Percentiles rank a stretch among this genome's conserved stretches.
Conservation (phyloP, 2,329 filamentous ascomycete species). For the Calonectria pauciramosa region DNA sequence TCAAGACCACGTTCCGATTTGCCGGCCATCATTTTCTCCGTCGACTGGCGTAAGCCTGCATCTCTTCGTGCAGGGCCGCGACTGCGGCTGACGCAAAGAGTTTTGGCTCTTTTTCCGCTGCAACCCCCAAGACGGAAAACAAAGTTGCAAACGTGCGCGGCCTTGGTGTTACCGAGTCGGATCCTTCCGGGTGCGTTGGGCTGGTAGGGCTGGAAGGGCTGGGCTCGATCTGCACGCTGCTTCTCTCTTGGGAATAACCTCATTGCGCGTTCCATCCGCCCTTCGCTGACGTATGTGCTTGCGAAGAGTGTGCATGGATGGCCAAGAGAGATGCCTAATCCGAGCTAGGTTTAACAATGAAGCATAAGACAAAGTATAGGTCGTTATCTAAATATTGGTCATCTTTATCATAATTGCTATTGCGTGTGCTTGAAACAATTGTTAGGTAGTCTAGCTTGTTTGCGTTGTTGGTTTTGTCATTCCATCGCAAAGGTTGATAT, state of each 20-base stretch:
- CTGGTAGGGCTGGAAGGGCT: slow-evolving; percentile 1
- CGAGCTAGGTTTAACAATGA: background rate
- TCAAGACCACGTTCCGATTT: background rate
- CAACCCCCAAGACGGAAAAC: background rate
- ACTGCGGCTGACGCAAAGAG: slow-evolving; percentile 1
- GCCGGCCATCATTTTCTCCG: background rate
- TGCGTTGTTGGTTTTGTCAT: too few relatives aligned
- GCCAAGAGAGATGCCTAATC: background rate
- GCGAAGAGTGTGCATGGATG: background rate
- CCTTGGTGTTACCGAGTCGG: background rate
- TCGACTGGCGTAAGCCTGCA: slow-evolving; percentile 18
- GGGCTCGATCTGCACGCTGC: background rate
- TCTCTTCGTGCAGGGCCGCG: slow-evolving; percentile 13
- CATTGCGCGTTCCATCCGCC: background rate
- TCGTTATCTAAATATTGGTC: background rate
- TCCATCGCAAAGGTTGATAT: too few relatives aligned
- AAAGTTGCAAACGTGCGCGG: background rate
- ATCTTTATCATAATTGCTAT: background rate
- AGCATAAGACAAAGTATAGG: background rate
- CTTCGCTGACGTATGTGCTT: background rate
- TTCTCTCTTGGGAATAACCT: background rate
- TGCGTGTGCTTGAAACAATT: too few relatives aligned
- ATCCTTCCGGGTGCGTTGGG: background rate
- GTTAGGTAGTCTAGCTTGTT: too few relatives aligned
- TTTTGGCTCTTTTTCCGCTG: background rate